A percentile compares a stretch with the other conserved stretches of the same genome.
Conservation (phyloP, 1,284 basidiomycete species). For the Pseudozyma tsukubaensis region DNA sequence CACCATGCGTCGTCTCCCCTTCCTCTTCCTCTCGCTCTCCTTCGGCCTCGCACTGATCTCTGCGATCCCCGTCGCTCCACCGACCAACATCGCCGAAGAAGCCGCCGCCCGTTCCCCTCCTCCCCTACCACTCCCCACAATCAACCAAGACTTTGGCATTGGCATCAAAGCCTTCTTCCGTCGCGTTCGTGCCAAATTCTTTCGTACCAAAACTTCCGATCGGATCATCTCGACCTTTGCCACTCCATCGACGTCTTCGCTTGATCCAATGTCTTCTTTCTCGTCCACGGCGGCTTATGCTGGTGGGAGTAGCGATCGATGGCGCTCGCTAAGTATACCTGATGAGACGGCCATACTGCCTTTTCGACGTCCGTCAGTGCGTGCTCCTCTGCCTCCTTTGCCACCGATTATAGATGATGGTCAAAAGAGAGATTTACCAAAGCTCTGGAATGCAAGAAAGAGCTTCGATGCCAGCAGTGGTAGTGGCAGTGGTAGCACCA, state of each 20-base stretch:
- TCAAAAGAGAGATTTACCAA: not conserved
- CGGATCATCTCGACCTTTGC: not conserved
- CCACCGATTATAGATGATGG: not conserved
- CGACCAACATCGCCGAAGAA: not conserved
- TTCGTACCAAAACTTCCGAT: not conserved
- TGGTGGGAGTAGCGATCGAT: too few species aligned
- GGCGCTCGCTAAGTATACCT: too few species aligned
- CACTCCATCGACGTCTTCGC: not conserved
- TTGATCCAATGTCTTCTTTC: not conserved
- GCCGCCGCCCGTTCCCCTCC: not conserved
- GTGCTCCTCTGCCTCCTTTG: too few species aligned
- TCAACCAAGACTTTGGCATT: not conserved
- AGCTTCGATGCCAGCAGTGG: not conserved
- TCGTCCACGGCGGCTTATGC: too few species aligned
- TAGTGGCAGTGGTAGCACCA: not conserved
- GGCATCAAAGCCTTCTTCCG: slow-evolving; percentile 5
- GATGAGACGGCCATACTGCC: too few species aligned
- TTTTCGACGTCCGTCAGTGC: too few species aligned
- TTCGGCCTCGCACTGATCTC: not conserved
- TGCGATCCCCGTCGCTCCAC: not conserved
- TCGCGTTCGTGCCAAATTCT: not conserved
- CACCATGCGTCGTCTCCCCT: not conserved
- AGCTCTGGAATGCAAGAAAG: not conserved
- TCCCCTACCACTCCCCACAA: not conserved
- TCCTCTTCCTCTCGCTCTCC: not conserved